Percentiles rank a stretch among this genome's conserved stretches.
phyloP scores from a whole-genome alignment of 495 filamentous ascomycete species.

The Daldinia grandis region DNA sequence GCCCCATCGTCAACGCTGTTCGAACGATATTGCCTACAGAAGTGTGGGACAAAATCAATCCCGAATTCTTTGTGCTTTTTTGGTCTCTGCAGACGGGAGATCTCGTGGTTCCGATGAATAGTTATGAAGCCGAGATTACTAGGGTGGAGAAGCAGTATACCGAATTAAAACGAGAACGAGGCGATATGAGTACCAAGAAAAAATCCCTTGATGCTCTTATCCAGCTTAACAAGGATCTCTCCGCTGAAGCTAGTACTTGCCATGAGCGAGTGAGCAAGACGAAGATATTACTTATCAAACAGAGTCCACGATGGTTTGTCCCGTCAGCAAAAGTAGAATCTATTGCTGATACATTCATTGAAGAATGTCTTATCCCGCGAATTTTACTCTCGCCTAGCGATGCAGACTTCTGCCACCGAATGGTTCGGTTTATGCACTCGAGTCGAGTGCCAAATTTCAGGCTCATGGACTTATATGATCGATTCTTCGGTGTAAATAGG shows the following conservation, averaged over 20 bases:
- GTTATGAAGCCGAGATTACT: constrained; percentile 76
- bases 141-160: constrained; percentile 67
- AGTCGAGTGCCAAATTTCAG: constrained; percentile 85
- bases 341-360: constrained; percentile 77
- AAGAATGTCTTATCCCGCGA: constrained; percentile 90
- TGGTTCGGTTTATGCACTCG: constrained; percentile 85
- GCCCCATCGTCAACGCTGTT: constrained; percentile 75
- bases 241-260: constrained; percentile 73
- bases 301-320: constrained; percentile 65
- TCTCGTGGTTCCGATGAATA: constrained; percentile 73
- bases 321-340: constrained; percentile 72
- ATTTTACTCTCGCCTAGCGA: constrained; percentile 84
- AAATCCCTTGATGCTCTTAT: constrained; percentile 64
- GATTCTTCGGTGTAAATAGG: constrained; percentile 81
- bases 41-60: constrained; percentile 71
- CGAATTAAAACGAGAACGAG: constrained; percentile 71
- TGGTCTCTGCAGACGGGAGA: constrained; percentile 90
- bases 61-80: constrained; percentile 88
- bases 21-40: constrained; percentile 66
- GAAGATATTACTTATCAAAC: constrained; percentile 70
- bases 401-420: constrained; percentile 83
- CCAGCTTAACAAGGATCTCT: constrained; percentile 68
- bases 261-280: constrained; percentile 70
- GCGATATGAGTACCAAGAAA: constrained; percentile 72
- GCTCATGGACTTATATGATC: constrained; percentile 83